Evolutionary conservation across 192 early-diverging fungal genomes (phyloP).

Genomic region (Entomortierella lignicola): DNA sequence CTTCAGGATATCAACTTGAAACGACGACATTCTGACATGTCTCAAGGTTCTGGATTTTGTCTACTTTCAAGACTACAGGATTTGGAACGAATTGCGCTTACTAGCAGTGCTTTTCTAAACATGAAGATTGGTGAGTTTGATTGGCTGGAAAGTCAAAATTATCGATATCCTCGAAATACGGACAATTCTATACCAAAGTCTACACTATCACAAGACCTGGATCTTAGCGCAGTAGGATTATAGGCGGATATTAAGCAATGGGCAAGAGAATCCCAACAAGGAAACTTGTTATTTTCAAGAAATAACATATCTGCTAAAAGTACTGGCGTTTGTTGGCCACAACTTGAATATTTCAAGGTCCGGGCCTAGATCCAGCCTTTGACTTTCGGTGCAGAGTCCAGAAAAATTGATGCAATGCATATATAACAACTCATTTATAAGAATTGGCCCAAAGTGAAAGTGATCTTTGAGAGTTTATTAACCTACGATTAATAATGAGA

Average conservation of each 20-base stretch:
- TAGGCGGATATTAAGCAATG: not conserved
- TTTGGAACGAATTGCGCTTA: not conserved
- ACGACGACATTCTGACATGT: not conserved
- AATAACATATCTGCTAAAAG: not conserved
- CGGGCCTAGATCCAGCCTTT: too few relatives aligned
- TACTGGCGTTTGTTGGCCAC: not conserved
- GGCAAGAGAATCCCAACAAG: not conserved
- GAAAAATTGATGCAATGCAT: too few relatives aligned
- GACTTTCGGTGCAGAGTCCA: not conserved
- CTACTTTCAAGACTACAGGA: not conserved
- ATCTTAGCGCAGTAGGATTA: not conserved
- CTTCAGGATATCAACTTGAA: slow-evolving; percentile 1
- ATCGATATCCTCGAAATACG: not conserved
- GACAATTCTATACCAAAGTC: too few relatives aligned
- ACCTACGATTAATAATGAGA: not conserved
- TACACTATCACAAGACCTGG: too few relatives aligned
- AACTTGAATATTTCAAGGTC: not conserved
- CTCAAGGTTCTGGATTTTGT: slow-evolving; percentile 8
- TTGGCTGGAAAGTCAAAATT: not conserved
- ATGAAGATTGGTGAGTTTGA: not conserved
- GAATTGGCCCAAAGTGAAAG: too few relatives aligned
- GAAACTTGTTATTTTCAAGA: not conserved
- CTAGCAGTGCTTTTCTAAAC: not conserved
- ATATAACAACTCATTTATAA: too few relatives aligned
- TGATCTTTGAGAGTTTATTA: too few relatives aligned